A percentile compares a stretch with the other conserved stretches of the same genome.
Evolutionary conservation across 2,329 filamentous ascomycete species (phyloP).

Genomic region (Exutisphaerella laricina): DNA sequence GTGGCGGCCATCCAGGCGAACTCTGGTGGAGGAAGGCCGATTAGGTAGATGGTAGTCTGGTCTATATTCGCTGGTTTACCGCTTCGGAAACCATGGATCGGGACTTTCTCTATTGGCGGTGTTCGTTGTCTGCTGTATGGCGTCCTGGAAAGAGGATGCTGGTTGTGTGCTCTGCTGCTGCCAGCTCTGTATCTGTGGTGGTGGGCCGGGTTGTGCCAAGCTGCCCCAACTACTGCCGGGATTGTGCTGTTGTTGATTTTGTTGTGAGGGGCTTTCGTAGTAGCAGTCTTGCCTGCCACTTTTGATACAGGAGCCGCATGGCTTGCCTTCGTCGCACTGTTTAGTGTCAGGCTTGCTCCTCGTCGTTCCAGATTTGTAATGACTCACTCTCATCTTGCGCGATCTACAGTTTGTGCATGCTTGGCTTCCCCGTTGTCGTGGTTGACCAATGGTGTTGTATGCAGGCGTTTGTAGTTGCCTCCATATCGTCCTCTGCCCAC

Average conservation of each 20-base stretch:
- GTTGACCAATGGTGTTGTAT: neutral
- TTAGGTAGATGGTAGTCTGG: neutral
- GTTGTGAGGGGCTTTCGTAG: constrained; percentile 9
- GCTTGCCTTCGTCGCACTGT: constrained; percentile 17
- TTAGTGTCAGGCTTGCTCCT: constrained; percentile 5
- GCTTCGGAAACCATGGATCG: constrained; percentile 27
- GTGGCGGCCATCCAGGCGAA: constrained; percentile 8
- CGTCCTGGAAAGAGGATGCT: no score
- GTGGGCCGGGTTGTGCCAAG: constrained; percentile 3
- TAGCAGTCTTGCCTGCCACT: constrained; percentile 9
- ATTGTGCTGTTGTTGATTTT: neutral
- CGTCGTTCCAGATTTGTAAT: neutral
- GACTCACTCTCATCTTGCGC: constrained; percentile 10
- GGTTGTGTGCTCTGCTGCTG: constrained; percentile 1
- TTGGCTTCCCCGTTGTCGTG: constrained; percentile 1
- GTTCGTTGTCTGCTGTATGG: no score
- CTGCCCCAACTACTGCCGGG: constrained; percentile 9
- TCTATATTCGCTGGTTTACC: constrained; percentile 3
- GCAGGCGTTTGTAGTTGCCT: neutral
- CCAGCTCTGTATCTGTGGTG: constrained; percentile 3
- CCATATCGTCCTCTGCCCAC: neutral
- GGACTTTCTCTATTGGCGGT: constrained; percentile 17
- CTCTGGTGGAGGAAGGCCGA: constrained; percentile 10
- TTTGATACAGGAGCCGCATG: constrained; percentile 14
- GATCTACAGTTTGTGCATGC: constrained; percentile 6